Percentiles rank a stretch among this genome's conserved stretches.
Evolutionary conservation across 441 rosid genomes (phyloP).

Genomic region (Bocquillonia castaneifolia): DNA sequence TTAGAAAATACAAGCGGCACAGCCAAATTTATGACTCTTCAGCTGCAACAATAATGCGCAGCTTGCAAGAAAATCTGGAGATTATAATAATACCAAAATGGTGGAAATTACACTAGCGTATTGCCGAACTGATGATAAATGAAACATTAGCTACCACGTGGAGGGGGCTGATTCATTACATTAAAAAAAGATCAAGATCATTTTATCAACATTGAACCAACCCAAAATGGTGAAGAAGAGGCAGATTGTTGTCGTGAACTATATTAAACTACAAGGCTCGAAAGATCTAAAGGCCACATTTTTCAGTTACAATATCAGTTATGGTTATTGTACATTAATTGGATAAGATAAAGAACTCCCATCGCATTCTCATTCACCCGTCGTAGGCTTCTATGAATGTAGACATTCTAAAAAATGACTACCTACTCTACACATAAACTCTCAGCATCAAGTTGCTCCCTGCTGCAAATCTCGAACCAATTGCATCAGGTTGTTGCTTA

Average conservation of each 20-base stretch:
- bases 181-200: not conserved
- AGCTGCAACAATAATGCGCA: not conserved
- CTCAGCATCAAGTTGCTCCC: constrained; percentile 36
- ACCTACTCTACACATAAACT: constrained; percentile 60
- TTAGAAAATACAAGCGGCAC: not conserved
- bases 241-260: constrained; percentile 20
- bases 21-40: not conserved
- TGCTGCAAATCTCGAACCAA: constrained; percentile 35
- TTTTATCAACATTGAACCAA: constrained; percentile 28
- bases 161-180: constrained; percentile 26
- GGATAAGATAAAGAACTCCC: constrained; percentile 40
- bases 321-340: constrained; percentile 50
- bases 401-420: constrained; percentile 53
- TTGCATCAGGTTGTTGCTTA: constrained; percentile 35
- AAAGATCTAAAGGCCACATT: constrained; percentile 35
- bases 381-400: constrained; percentile 39
- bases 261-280: constrained; percentile 33
- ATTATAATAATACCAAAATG: constrained; percentile 1
- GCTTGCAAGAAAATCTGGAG: not conserved
- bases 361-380: constrained; percentile 31
- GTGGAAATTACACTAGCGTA: not conserved
- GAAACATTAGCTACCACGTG: constrained; percentile 15
- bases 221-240: constrained; percentile 22
- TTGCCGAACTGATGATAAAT: constrained; percentile 1
- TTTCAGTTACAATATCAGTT: constrained; percentile 48